Base-by-base conservation (phyloP, 2,329 filamentous ascomycete genomes). In the Penicillium sp. region DNA sequence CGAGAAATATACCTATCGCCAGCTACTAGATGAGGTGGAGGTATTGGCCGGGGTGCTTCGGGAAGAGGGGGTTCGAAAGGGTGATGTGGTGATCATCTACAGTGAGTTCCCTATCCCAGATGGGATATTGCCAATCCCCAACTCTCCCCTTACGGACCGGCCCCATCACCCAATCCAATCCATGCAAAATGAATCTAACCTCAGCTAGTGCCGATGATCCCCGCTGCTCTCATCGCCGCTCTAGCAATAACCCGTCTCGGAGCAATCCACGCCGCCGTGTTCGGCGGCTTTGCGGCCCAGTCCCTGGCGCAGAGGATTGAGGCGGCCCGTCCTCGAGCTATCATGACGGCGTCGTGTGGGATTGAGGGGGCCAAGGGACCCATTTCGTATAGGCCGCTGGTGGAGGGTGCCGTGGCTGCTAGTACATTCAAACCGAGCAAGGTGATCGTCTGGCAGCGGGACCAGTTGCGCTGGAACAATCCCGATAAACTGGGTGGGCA, bases 261-360 rank as follows among this genome's bases (percentile, higher is more conserved):
- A 10, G 93, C 92, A 14, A 86, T 97, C 48, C 93, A 97, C 70
- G 87, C 90, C 3, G 91, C 96, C 4, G 93, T 97, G 3, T 97
- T 97, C 73, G 93, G 93, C 37, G 92, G 93, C 0, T 97, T 97
- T 70, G 91, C 91, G 0, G 81, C 92, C 0, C 79, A 82, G 9
- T 90, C 92, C 3, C 80, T 97, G 40, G 91, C 92, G 1, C 92
- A 97, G 75, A 84, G 92, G 23, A 96, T 97, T 61, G 91, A 96
- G 47, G 89, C 90, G 0, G 91, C 89, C 7, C 83, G 83, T 29
- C 91, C 92, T 7, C 83, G 84, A 8, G 86, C 83, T 9, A 85
- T 97, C 45, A 83, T 97, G 70, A 96, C 92, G 0, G 92, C 92
- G 0, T 96, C 91, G 8, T 97, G 92, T 72, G 92, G 92, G 29